A percentile compares a stretch with the other conserved stretches of the same genome.
Conservation (phyloP, 768 basidiomycete genomes). For the Russula olivacea region DNA sequence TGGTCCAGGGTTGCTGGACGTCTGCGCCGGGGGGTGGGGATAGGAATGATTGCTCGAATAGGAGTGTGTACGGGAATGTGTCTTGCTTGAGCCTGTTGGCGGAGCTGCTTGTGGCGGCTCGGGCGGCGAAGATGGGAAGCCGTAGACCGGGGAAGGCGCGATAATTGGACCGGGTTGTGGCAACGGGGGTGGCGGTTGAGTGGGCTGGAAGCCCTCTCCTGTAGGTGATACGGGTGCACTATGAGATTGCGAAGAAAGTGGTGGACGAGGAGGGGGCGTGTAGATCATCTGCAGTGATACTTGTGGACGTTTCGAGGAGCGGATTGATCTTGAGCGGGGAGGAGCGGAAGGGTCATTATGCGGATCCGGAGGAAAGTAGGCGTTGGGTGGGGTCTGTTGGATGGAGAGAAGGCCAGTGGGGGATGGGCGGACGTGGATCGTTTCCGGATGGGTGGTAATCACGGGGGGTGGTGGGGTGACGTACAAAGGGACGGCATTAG, state of each 20-base stretch:
- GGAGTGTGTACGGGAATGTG: slow-evolving; percentile 12
- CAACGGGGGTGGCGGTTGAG: slow-evolving; percentile 1
- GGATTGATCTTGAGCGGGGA: slow-evolving; percentile 17
- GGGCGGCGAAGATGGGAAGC: slow-evolving; percentile 12
- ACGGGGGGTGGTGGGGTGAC: slow-evolving; percentile 14
- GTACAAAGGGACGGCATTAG: slow-evolving; percentile 17
- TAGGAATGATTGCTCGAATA: slow-evolving; percentile 16
- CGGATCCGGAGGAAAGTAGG: slow-evolving; percentile 7
- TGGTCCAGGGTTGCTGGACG: not conserved
- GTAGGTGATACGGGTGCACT: slow-evolving; percentile 19
- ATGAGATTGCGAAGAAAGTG: slow-evolving; percentile 7
- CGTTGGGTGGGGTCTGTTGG: not conserved
- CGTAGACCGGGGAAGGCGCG: slow-evolving; percentile 17
- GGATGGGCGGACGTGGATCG: slow-evolving; percentile 23
- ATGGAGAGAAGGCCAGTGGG: slow-evolving; percentile 3
- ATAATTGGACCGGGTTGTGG: not conserved
- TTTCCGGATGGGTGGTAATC: slow-evolving; percentile 20
- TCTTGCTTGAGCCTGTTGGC: not conserved
- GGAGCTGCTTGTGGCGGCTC: slow-evolving; percentile 13
- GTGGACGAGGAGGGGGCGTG: slow-evolving; percentile 16
- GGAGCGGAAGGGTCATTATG: not conserved
- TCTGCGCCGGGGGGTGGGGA: not conserved
- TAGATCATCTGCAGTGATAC: slow-evolving; percentile 23
- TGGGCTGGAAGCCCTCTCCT: not conserved
- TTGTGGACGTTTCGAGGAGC: slow-evolving; percentile 13